phyloP scores from a whole-genome alignment of 2,329 filamentous ascomycete genomes.

The Gremmenia infestans region DNA sequence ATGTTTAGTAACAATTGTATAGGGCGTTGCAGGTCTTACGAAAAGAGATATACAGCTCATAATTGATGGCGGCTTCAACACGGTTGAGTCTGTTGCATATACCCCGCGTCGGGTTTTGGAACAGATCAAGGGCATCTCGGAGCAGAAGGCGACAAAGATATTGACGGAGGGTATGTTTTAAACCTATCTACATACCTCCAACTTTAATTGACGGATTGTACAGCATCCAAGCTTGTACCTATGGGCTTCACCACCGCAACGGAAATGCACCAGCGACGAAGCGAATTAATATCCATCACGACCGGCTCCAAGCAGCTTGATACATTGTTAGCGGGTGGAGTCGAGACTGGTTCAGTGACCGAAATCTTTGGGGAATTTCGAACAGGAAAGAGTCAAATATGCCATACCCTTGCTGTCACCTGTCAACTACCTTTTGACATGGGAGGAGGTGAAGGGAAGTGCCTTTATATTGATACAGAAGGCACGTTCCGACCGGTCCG shows the following conservation, averaged over 20 bases:
- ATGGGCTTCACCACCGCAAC: slow-evolving; percentile 99
- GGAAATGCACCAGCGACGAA: slow-evolving; percentile 96
- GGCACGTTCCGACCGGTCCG: slow-evolving; percentile 94
- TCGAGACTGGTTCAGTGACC: slow-evolving; percentile 96
- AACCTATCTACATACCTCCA: not conserved
- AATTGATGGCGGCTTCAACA: slow-evolving; percentile 88
- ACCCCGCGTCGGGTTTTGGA: slow-evolving; percentile 79
- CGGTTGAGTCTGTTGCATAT: slow-evolving; percentile 93
- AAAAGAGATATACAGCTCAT: slow-evolving; percentile 92
- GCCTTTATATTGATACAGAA: slow-evolving; percentile 96
- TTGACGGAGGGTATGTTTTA: slow-evolving; percentile 69
- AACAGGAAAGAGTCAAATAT: slow-evolving; percentile 97
- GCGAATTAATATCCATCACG: slow-evolving; percentile 95
- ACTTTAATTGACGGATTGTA: slow-evolving; percentile 2
- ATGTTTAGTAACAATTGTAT: slow-evolving; percentile 1
- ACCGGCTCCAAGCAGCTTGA: slow-evolving; percentile 97
- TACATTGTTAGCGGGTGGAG: slow-evolving; percentile 85
- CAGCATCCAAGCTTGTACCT: slow-evolving; percentile 90
- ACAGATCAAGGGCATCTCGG: slow-evolving; percentile 96
- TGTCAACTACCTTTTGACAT: slow-evolving; percentile 98
- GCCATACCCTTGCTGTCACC: slow-evolving; percentile 96
- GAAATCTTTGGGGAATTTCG: slow-evolving; percentile 98
- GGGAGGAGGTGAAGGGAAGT: slow-evolving; percentile 97
- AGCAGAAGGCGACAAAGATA: slow-evolving; percentile 91
- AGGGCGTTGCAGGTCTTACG: slow-evolving; percentile 88